Evolutionary conservation across 345 rosid genomes (phyloP), one percentile per base, ranked within the genome.

Genomic region (Salix dunnii): DNA sequence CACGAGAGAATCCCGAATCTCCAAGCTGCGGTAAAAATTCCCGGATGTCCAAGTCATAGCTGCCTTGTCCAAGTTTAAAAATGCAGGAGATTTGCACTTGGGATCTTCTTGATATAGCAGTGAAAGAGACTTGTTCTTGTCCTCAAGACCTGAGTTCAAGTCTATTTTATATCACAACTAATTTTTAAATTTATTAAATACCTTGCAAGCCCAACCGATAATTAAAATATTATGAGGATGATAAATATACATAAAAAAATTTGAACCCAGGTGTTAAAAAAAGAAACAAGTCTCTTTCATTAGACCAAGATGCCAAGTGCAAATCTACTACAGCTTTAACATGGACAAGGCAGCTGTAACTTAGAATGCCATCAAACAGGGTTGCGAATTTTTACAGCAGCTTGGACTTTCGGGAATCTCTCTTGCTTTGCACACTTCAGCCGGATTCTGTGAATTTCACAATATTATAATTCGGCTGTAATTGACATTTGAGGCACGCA

Each of bases 231-330:
- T n/a, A n/a, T n/a, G n/a, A n/a, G n/a, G n/a, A n/a, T 31, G 33
- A 31, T 4, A 31, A 31, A 31, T 4, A 31, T 31, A 31, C 3
- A 31, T 4, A 31, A 31, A 31, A 31, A 4, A 4, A 4, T 3
- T 31, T 0, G 33, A 31, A 31, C 0, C 33, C 33, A 3, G 0
- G 33, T 31, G 33, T 31, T 31, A 4, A 31, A 0, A 0, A 31
- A 31, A 5, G 5, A 5, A 31, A 31, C 35, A 31, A 31, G 0
- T 31, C 33, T 0, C 33, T 31, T 31, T 4, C 5, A 4, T 4
- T 3, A 31, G 4, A 0, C 6, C 1, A 33, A 33, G 6, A 33
- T 0, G 0, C 30, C 5, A 4, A 0, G 35, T 33, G 1, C 36
- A 51, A 20, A 40, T 40, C 13, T 40, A 55, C 3, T n/a, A 2